Base-by-base conservation (phyloP, 2,329 filamentous ascomycete species). In the Cladosporium oxysporum region DNA sequence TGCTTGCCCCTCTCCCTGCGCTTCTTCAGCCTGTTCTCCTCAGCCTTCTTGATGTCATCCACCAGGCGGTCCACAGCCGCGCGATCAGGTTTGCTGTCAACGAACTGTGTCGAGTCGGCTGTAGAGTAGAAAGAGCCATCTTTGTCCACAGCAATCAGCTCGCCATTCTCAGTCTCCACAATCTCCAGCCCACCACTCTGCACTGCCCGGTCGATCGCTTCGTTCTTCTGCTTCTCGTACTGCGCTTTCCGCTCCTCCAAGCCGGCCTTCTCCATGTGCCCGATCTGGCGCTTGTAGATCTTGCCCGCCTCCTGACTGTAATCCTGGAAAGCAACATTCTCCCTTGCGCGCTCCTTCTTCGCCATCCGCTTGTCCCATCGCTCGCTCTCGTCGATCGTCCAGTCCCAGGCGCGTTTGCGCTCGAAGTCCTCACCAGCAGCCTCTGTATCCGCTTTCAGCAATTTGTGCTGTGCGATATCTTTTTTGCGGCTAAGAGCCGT, bases 361-460 rank as follows among this genome's bases (percentile, higher is more conserved):
- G 90, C 91, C 77, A 96, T 82, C 35, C 93, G 89, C 81, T 90
- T 90, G 79, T 99, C 95, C 95, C 95, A 99, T 71, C 86, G 88
- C 81, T 97, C 95, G 72, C 88, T 91, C 80, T 99, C 95, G 70
- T 99, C 95, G 7, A 94, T 83, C 0, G 95, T 99, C 91, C 95
- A 99, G 81, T 98, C 95, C 95, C 95, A 99, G 1, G 95, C 95
- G 49, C 95, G 89, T 81, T 98, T 97, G 71, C 95, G 91, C 83
- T 99, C 95, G 75, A 98, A 99, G 78, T 98, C 95, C 64, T 91
- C 92, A 37, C 93, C 93, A 0, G 85, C 83, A 21, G 91, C 92
- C 77, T 93, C 91, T 1, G 93, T 89, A 73, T 97, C 93, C 4
- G 93, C 92, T 82, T 97, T 97, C 52, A 97, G 85, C 0, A 99